phyloP scores from a whole-genome alignment of 2,329 filamentous ascomycete genomes.

The Sporothrix pallida region DNA sequence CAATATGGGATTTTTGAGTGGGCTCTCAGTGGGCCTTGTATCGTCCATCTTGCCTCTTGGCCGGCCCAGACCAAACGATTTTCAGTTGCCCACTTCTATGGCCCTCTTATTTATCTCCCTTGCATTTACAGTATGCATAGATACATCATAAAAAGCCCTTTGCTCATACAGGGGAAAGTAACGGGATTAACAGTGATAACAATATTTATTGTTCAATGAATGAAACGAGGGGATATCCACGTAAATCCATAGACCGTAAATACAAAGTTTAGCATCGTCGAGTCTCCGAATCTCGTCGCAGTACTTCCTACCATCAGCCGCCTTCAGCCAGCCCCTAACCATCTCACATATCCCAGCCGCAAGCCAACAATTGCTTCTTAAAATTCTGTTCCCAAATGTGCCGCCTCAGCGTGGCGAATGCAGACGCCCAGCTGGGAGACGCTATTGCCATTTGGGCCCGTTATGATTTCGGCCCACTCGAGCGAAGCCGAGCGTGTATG shows the following conservation, averaged over 20 bases:
- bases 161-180: neutral
- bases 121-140: conserved; percentile 5
- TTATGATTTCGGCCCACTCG: neutral
- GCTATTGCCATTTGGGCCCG: neutral
- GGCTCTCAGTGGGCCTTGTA: neutral
- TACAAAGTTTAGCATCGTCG: neutral
- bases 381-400: too few species aligned
- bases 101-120: neutral
- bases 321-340: neutral
- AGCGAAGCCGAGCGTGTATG: neutral
- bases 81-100: neutral
- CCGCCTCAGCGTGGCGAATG: neutral
- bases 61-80: neutral
- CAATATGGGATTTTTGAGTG: neutral
- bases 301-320: neutral
- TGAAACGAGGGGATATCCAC: neutral
- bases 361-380: too few species aligned
- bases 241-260: neutral
- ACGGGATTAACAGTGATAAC: too few species aligned
- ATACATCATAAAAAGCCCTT: neutral
- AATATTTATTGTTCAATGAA: too few species aligned
- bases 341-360: too few species aligned
- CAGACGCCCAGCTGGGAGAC: neutral
- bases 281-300: neutral
- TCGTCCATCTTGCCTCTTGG: neutral